Base-by-base conservation (phyloP, 2,329 filamentous ascomycete species). In the Hypomyces rosellus region DNA sequence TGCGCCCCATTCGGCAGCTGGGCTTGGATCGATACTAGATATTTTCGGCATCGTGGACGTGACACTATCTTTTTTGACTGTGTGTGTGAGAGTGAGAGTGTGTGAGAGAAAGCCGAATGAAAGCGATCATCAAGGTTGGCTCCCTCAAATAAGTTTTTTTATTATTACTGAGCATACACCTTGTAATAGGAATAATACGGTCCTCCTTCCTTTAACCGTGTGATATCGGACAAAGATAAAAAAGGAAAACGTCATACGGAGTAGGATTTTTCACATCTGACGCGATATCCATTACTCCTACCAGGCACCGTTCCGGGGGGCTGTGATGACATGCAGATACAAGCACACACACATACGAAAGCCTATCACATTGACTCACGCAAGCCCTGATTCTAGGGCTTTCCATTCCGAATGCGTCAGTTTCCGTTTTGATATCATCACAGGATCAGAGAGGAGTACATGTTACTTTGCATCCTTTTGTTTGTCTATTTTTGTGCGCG, bases 351-450 rank as follows among this genome's bases (percentile, higher is more conserved):
- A 15, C 41, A 22, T 34, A 48, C 49, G 42, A 39, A n/a, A n/a
- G 30, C 34, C 38, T 37, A 43, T 15, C 16, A 6, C 34, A 18
- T 30, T 30, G 25, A 30, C 25, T 30, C 25, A 30, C 25, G 9
- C 37, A 50, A 50, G 46, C 50, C 46, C 46, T 48, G 47, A 46
- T 45, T 41, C 30, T 50, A 52, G 50, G 50, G 50, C 47, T 49
- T 51, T 40, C 36, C 16, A 16, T 16, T 20, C 16, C 41, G 14
- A 16, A 37, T 40, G 49, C 49, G 49, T 39, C 40, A 51, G 45
- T 45, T 51, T 48, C 40, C 34, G 39, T 39, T 40, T 39, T 40
- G 30, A 12, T 20, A 34, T 20, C n/a, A 36, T 16, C n/a, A 30
- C 25, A 33, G 40, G 45, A 48, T 48, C 44, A 48, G 49, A 25